phyloP scores from a whole-genome alignment of 2,329 filamentous ascomycete species.

The Fusarium protoensiforme region DNA sequence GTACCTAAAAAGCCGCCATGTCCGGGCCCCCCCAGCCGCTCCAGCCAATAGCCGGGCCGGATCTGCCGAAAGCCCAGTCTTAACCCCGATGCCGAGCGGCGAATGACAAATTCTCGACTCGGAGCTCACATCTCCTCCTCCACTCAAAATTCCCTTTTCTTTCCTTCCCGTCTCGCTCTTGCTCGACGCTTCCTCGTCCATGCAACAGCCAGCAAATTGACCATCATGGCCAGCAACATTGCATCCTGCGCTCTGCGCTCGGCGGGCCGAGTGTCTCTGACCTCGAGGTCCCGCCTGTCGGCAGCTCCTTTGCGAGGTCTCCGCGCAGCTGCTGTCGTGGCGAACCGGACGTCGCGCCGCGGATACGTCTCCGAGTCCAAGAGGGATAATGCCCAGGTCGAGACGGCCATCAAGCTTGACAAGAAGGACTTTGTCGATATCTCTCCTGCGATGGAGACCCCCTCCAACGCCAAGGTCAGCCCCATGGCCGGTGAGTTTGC shows the following conservation, averaged over 20 bases:
- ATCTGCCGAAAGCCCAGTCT: slow-evolving; percentile 31
- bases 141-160: slow-evolving; percentile 37
- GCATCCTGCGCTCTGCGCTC: slow-evolving; percentile 79
- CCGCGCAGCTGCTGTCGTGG: slow-evolving; percentile 44
- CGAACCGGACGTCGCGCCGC: slow-evolving; percentile 56
- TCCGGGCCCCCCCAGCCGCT: slow-evolving; percentile 27
- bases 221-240: slow-evolving; percentile 70
- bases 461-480: slow-evolving; percentile 73
- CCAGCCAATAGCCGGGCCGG: slow-evolving; percentile 46
- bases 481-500: slow-evolving; percentile 70
- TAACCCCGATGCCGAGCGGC: slow-evolving; percentile 52
- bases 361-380: slow-evolving; percentile 88
- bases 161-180: slow-evolving; percentile 30
- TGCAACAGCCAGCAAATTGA: slow-evolving; percentile 38
- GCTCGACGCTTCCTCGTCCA: slow-evolving; percentile 33
- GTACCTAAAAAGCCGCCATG: slow-evolving; percentile 23
- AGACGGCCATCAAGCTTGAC: slow-evolving; percentile 86
- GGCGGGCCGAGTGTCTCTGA: slow-evolving; percentile 71
- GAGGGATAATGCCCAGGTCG: slow-evolving; percentile 83
- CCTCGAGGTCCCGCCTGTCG: slow-evolving; percentile 54
- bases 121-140: slow-evolving; percentile 36
- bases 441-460: slow-evolving; percentile 46
- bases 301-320: slow-evolving; percentile 46
- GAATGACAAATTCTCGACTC: slow-evolving; percentile 50
- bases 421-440: slow-evolving; percentile 81